phyloP scores from a whole-genome alignment of 1,284 basidiomycete genomes.

The Ceratobasidium theobromae region DNA sequence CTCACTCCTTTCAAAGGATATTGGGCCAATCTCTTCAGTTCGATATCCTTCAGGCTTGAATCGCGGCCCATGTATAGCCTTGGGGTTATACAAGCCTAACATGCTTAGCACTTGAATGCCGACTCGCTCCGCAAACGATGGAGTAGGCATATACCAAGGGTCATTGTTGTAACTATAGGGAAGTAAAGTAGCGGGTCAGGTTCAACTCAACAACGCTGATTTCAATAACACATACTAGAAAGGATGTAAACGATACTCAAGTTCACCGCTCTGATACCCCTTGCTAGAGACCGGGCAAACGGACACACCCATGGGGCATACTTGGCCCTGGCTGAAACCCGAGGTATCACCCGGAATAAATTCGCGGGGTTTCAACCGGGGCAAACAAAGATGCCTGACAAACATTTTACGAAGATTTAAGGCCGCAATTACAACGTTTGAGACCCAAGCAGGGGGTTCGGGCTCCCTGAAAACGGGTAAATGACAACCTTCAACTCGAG shows the following conservation, averaged over 20 bases:
- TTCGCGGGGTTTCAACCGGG: not conserved
- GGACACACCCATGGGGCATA: slow-evolving; percentile 4
- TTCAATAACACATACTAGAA: not conserved
- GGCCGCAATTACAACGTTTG: not conserved
- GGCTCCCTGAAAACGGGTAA: not conserved
- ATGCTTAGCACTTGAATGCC: not conserved
- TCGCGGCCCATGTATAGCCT: slow-evolving; percentile 1
- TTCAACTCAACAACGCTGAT: not conserved
- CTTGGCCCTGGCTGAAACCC: not conserved
- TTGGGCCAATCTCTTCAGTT: slow-evolving; percentile 17
- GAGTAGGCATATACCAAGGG: slow-evolving; percentile 14
- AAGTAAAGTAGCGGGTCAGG: not conserved
- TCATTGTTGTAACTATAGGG: not conserved
- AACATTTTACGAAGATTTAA: not conserved
- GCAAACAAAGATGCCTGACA: not conserved
- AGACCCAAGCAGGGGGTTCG: slow-evolving; percentile 5
- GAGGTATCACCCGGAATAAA: not conserved
- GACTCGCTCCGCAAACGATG: not conserved
- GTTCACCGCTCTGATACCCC: not conserved
- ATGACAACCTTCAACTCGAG: not conserved
- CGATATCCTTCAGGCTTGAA: slow-evolving; percentile 10
- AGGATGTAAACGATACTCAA: slow-evolving; percentile 12
- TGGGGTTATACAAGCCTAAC: not conserved
- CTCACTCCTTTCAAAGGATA: not conserved
- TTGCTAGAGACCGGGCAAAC: slow-evolving; percentile 15